A percentile compares a stretch with the other conserved stretches of the same genome.
Evolutionary conservation across 2,329 filamentous ascomycete species (phyloP).

Genomic region (Teratosphaeria pseudoeucalypti): DNA sequence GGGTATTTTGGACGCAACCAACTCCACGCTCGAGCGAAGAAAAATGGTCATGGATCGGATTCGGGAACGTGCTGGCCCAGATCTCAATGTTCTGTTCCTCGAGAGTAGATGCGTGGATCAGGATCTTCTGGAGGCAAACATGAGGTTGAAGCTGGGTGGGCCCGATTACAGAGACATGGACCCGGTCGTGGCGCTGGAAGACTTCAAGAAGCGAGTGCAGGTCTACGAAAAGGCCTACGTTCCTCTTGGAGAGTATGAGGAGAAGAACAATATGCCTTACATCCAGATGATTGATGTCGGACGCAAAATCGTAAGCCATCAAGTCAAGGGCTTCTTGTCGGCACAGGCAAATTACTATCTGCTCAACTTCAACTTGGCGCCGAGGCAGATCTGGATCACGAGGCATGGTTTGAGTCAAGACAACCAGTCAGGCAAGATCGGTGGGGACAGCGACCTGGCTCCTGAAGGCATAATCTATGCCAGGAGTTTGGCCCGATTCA

Average conservation of each 20-base stretch:
- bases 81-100: slow-evolving; percentile 83
- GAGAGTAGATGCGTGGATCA: slow-evolving; percentile 87
- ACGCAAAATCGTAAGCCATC: slow-evolving; percentile 82
- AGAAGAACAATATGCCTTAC: slow-evolving; percentile 82
- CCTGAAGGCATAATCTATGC: slow-evolving; percentile 72
- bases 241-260: slow-evolving; percentile 66
- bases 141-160: slow-evolving; percentile 90
- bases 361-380: slow-evolving; percentile 91
- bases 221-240: slow-evolving; percentile 94
- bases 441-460: slow-evolving; percentile 78
- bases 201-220: slow-evolving; percentile 86
- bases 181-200: slow-evolving; percentile 67
- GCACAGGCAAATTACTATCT: slow-evolving; percentile 90
- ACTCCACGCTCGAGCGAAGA: slow-evolving; percentile 81
- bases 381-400: slow-evolving; percentile 96
- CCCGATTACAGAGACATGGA: slow-evolving; percentile 96
- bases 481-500: slow-evolving; percentile 68
- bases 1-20: slow-evolving; percentile 93
- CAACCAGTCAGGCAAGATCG: slow-evolving; percentile 78
- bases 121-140: slow-evolving; percentile 81
- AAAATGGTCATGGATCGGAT: slow-evolving; percentile 68
- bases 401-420: slow-evolving; percentile 85
- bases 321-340: slow-evolving; percentile 83
- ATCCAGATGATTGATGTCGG: slow-evolving; percentile 98
- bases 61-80: slow-evolving; percentile 68